Conservation (phyloP, 768 basidiomycete species). For the Calocera viscosa region DNA sequence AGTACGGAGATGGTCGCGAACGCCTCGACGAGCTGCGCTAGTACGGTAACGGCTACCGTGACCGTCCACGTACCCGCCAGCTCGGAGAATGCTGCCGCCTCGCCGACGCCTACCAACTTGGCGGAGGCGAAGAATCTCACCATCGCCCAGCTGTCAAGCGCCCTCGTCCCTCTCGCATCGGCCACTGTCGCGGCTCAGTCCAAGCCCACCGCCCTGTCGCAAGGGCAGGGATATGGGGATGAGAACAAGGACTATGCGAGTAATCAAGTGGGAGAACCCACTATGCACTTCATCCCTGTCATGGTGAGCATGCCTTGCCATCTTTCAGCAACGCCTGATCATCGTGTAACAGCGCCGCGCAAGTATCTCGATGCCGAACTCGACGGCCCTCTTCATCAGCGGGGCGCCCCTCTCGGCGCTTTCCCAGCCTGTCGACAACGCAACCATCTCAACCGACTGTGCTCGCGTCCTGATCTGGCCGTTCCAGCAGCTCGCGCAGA, state of each 20-base stretch:
- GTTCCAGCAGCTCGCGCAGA: constrained; percentile 45
- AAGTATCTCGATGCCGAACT: neutral
- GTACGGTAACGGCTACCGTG: no score
- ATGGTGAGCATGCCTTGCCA: no score
- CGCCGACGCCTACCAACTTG: neutral
- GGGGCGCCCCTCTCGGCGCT: constrained; percentile 4
- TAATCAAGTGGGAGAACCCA: no score
- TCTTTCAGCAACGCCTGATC: no score
- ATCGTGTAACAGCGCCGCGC: neutral
- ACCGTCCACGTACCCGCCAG: no score
- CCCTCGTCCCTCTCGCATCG: neutral
- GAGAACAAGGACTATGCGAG: no score
- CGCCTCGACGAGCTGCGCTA: neutral
- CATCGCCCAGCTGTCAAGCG: neutral
- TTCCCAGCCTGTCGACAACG: constrained; percentile 26
- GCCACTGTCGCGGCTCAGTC: neutral
- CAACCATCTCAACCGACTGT: constrained; percentile 38
- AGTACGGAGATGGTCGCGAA: neutral
- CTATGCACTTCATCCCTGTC: no score
- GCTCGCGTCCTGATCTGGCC: constrained; percentile 58
- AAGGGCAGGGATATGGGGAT: neutral
- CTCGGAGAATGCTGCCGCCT: neutral
- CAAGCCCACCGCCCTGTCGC: neutral
- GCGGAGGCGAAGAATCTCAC: neutral
- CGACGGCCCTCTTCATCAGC: neutral